These are phyloP conservation scores for Colletotrichum sp. DNA, from an alignment of 2,329 filamentous ascomycete species.

Conservation along the genomic window DNA sequence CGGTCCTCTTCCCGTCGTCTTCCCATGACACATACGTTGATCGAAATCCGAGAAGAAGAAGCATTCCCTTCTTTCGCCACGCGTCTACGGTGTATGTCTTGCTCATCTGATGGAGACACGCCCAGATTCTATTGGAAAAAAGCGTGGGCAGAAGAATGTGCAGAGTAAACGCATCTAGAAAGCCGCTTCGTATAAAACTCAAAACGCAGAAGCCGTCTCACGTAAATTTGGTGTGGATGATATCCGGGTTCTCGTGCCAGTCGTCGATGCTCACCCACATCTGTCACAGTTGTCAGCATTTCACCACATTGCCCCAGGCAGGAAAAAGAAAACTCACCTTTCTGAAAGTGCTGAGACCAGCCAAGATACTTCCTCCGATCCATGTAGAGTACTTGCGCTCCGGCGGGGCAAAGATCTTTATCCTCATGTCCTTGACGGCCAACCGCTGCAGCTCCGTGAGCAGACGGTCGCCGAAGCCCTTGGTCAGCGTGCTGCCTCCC, in stretches of 20 bases:
- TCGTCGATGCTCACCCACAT: conserved; percentile 99
- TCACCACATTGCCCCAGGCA: rapidly evolving
- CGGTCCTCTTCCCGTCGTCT: neutral
- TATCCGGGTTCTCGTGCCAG: conserved; percentile 99
- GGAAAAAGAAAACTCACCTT: conserved; percentile 66
- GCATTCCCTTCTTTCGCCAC: neutral
- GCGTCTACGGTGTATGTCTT: neutral
- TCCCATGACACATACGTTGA: neutral
- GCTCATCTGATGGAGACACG: neutral
- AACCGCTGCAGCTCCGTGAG: conserved; percentile 90
- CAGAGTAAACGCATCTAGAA: neutral
- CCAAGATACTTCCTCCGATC: conserved; percentile 98
- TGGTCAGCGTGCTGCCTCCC: conserved; percentile 93
- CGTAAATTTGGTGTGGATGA: conserved; percentile 98
- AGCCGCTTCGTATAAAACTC: neutral
- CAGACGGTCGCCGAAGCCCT: conserved; percentile 93
- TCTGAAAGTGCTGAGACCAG: conserved; percentile 95
- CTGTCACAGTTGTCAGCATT: conserved; percentile 48
- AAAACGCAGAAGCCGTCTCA: conserved; percentile 43
- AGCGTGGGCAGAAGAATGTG: neutral
- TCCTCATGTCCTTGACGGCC: conserved; percentile 98
- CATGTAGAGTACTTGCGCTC: conserved; percentile 99
- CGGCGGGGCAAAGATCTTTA: conserved; percentile 98
- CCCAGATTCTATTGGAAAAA: neutral
- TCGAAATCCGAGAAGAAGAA: neutral